These are phyloP conservation scores for Tubosaeta sp. DNA, from an alignment of 768 basidiomycete genomes.

Conservation along the genomic window DNA sequence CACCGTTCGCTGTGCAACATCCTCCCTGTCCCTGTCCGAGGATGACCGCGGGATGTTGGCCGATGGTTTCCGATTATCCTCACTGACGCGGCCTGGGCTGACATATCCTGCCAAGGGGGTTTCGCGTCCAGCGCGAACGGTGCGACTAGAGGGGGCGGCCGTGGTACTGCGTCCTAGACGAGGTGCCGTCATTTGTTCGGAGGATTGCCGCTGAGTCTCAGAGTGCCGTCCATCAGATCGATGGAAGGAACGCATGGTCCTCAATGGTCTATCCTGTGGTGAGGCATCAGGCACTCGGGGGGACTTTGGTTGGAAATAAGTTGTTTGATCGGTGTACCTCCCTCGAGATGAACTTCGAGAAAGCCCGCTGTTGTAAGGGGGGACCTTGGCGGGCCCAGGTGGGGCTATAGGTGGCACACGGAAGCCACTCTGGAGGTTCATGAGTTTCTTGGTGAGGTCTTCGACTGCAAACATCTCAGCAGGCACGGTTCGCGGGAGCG, in stretches of 20 bases:
- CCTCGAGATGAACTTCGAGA: constrained; percentile 23
- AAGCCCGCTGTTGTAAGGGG: constrained; percentile 7
- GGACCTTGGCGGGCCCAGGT: constrained; percentile 4
- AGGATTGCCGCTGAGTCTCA: constrained; percentile 34
- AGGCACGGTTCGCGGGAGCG: constrained; percentile 32
- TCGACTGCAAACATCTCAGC: constrained; percentile 46
- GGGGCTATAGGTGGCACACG: constrained; percentile 11
- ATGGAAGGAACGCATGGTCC: constrained; percentile 60
- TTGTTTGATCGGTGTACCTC: constrained; percentile 9
- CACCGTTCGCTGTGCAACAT: constrained; percentile 21
- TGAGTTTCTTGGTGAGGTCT: constrained; percentile 56
- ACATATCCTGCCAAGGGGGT: constrained; percentile 8
- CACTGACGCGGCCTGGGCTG: constrained; percentile 23
- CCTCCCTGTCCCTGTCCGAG: constrained; percentile 22
- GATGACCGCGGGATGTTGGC: constrained; percentile 19
- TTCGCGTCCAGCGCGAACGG: constrained; percentile 16
- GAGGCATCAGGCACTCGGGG: constrained; percentile 17
- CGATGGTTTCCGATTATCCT: constrained; percentile 23
- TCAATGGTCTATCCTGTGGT: constrained; percentile 32
- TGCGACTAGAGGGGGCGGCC: constrained; percentile 11
- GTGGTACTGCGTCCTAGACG: constrained; percentile 38
- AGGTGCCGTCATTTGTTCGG: constrained; percentile 26
- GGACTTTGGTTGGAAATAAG: constrained; percentile 17
- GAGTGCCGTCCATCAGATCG: constrained; percentile 36
- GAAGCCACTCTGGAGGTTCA: constrained; percentile 41